These are phyloP conservation scores for Hura crepitans DNA, from an alignment of 441 rosid species.

Conservation along the genomic window DNA sequence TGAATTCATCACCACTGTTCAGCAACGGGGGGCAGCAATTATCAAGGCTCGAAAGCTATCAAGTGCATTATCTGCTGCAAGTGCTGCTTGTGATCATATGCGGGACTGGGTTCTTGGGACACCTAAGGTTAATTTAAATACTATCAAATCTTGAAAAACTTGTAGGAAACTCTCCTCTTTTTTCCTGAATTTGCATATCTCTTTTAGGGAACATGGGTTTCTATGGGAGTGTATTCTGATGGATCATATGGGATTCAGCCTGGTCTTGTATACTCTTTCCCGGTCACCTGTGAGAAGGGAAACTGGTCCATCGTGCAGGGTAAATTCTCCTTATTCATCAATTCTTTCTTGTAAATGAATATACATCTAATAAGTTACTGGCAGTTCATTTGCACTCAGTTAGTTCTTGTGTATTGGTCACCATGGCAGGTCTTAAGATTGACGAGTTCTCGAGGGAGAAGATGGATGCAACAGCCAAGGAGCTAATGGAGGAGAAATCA, in stretches of 20 bases:
- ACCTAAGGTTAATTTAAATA: conserved; percentile 39
- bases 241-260: conserved; percentile 69
- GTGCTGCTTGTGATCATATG: conserved; percentile 78
- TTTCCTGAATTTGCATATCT: too few relatives aligned
- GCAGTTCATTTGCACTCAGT: background rate
- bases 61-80: conserved; percentile 76
- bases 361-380: too few relatives aligned
- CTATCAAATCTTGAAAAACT: background rate
- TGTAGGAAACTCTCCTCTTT: too few relatives aligned
- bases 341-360: background rate
- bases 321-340: conserved; percentile 13
- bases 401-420: conserved; percentile 5
- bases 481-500: conserved; percentile 69
- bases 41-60: conserved; percentile 62
- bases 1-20: conserved; percentile 56
- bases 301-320: conserved; percentile 75
- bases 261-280: conserved; percentile 76
- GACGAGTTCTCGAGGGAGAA: conserved; percentile 68
- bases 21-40: conserved; percentile 64
- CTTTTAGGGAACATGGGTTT: conserved; percentile 71
- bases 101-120: conserved; percentile 78
- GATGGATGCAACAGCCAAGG: conserved; percentile 74
- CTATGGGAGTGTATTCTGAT: conserved; percentile 88
- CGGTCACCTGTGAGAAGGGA: conserved; percentile 66
- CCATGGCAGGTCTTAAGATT: conserved; percentile 48